phyloP scores from a whole-genome alignment of 768 basidiomycete genomes.

The Leccinum ochraceum region DNA sequence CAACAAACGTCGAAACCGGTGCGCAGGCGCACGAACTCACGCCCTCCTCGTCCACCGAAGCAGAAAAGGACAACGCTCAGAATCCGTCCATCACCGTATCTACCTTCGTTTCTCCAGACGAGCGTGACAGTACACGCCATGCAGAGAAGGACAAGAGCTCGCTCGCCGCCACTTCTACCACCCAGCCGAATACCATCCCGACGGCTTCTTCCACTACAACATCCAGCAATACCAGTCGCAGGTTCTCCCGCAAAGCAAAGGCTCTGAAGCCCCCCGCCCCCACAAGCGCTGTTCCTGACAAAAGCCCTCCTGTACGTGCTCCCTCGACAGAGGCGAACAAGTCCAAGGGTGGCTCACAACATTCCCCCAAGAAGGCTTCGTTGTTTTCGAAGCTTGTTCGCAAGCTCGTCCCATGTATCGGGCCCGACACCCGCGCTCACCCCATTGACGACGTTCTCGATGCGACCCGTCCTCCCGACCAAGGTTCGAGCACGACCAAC shows the following conservation, averaged over 20 bases:
- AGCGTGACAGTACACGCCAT: conserved; percentile 34
- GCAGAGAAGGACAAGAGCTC: conserved; percentile 46
- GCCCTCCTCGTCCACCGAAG: conserved; percentile 34
- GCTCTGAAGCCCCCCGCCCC: conserved; percentile 17
- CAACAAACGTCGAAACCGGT: conserved; percentile 19
- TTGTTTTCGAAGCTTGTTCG: conserved; percentile 61
- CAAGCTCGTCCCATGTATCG: conserved; percentile 66
- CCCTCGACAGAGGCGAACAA: conserved; percentile 36
- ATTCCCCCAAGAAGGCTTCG: conserved; percentile 46
- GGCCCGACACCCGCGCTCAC: conserved; percentile 50
- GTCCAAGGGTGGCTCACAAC: conserved; percentile 36
- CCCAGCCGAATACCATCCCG: conserved; percentile 38
- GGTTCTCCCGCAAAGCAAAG: conserved; percentile 34
- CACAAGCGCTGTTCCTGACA: conserved; percentile 24
- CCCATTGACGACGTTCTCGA: conserved; percentile 41
- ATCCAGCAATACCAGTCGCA: conserved; percentile 24
- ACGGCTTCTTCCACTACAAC: conserved; percentile 26
- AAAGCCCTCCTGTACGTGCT: conserved; percentile 35
- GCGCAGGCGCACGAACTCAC: conserved; percentile 32
- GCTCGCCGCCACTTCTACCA: conserved; percentile 44
- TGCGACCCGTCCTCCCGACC: conserved; percentile 17
- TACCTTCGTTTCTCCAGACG: conserved; percentile 35
- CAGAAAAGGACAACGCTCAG: conserved; percentile 38
- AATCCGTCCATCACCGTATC: conserved; percentile 37
- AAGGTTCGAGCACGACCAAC: conserved; percentile 21